Percentiles rank a stretch among this genome's conserved stretches.
Conservation (phyloP, 2,329 filamentous ascomycete species). For the Drechslera avenae region DNA sequence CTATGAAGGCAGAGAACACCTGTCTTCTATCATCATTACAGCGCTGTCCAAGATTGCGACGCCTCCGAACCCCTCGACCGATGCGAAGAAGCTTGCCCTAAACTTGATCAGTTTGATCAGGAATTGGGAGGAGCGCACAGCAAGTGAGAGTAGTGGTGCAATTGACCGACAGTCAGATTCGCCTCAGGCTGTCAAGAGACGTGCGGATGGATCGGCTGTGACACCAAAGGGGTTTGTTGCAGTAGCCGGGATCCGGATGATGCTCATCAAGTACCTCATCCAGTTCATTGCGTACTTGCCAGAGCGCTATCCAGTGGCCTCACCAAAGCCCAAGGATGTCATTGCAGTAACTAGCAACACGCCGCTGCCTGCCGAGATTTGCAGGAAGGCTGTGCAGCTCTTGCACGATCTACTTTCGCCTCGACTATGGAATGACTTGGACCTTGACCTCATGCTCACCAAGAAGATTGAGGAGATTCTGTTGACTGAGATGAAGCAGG, state of each 20-base stretch:
- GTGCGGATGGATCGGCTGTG: conserved; percentile 67
- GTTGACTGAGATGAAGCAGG: conserved; percentile 67
- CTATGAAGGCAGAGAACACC: conserved; percentile 92
- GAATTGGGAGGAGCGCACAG: conserved; percentile 86
- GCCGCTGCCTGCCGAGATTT: conserved; percentile 72
- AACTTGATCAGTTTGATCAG: conserved; percentile 90
- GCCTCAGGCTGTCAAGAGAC: conserved; percentile 73
- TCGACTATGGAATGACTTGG: conserved; percentile 88
- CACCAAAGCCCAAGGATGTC: conserved; percentile 50
- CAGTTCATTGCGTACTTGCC: conserved; percentile 91
- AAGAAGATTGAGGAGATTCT: conserved; percentile 88
- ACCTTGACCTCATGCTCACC: conserved; percentile 81
- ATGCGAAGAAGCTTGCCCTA: conserved; percentile 88
- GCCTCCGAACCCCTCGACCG: conserved; percentile 81
- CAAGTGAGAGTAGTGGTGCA: conserved; percentile 59
- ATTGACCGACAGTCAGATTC: conserved; percentile 65
- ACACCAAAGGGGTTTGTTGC: conserved; percentile 55
- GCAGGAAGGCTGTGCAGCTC: conserved; percentile 81
- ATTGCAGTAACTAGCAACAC: conserved; percentile 41
- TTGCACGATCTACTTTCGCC: conserved; percentile 84
- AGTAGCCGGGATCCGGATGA: conserved; percentile 65
- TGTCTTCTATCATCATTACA: conserved; percentile 84
- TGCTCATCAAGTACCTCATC: conserved; percentile 92
- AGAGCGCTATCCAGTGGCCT: conserved; percentile 76
- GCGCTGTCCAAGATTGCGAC: conserved; percentile 86